phyloP scores from a whole-genome alignment of 1,284 basidiomycete genomes.

The Trametes versicolor region DNA sequence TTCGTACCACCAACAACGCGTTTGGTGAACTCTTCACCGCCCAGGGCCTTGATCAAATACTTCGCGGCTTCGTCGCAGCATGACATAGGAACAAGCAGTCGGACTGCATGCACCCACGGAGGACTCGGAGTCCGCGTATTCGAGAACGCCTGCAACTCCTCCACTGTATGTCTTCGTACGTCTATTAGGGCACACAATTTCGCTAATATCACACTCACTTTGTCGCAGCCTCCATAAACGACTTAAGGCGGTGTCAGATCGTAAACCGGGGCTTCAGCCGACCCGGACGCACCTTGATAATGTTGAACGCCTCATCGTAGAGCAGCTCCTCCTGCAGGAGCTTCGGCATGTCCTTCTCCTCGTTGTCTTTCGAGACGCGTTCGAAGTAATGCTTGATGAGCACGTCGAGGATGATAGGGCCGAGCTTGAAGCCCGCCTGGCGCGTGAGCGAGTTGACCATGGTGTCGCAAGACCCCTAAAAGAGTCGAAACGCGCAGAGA shows the following conservation, averaged over 20 bases:
- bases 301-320: constrained; percentile 84
- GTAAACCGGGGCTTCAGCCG: too few species aligned
- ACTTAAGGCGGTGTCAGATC: constrained; percentile 39
- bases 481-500: neutral
- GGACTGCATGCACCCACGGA: constrained; percentile 87
- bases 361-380: constrained; percentile 58
- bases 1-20: constrained; percentile 88
- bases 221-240: constrained; percentile 59
- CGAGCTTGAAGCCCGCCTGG: constrained; percentile 70
- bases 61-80: constrained; percentile 85
- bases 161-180: constrained; percentile 70
- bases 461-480: neutral
- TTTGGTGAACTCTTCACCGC: constrained; percentile 81
- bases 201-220: constrained; percentile 39
- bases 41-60: constrained; percentile 83
- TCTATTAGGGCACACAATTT: neutral
- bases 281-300: constrained; percentile 69
- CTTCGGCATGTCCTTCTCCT: constrained; percentile 48
- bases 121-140: constrained; percentile 90
- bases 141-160: constrained; percentile 87
- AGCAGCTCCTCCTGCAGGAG: constrained; percentile 81
- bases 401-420: constrained; percentile 81
- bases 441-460: constrained; percentile 64
- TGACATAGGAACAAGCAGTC: constrained; percentile 77
- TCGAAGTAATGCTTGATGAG: constrained; percentile 87